Evolutionary conservation across 148 eudicot genomes (phyloP).

Genomic region (Amaranthus hypochondriacus): DNA sequence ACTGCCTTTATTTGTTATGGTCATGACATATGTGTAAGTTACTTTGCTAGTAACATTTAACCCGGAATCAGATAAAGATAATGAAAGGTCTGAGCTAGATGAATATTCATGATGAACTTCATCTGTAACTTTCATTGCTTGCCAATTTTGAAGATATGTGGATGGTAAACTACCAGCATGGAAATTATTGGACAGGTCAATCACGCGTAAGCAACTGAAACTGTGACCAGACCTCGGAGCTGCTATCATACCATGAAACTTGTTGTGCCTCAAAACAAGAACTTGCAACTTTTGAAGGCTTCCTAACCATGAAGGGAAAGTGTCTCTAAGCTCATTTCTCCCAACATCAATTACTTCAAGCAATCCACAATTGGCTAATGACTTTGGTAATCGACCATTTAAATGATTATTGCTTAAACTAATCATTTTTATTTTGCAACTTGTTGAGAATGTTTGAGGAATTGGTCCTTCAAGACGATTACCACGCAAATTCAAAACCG

Average conservation of each 20-base stretch:
- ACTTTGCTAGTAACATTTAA: not conserved
- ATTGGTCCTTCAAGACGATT: constrained; percentile 23
- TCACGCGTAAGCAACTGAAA: constrained; percentile 23
- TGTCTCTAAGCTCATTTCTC: constrained; percentile 25
- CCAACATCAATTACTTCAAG: constrained; percentile 34
- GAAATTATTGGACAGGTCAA: constrained; percentile 37
- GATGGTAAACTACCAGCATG: constrained; percentile 28
- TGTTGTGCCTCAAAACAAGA: constrained; percentile 31
- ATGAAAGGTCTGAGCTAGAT: not conserved
- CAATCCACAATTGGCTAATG: constrained; percentile 19
- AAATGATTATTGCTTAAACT: constrained; percentile 19
- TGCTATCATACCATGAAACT: constrained; percentile 24
- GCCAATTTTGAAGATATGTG: constrained; percentile 21
- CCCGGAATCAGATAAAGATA: no score
- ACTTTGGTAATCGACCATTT: constrained; percentile 23
- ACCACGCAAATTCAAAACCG: constrained; percentile 12
- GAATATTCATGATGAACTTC: not conserved
- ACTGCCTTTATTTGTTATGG: constrained; percentile 17
- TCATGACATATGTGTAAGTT: constrained; percentile 10
- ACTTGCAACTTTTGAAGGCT: not conserved
- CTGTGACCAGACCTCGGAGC: constrained; percentile 1
- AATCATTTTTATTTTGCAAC: constrained; percentile 20
- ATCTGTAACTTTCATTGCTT: constrained; percentile 24
- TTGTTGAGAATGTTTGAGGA: constrained; percentile 5
- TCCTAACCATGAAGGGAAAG: constrained; percentile 46